phyloP scores from a whole-genome alignment of 2,329 filamentous ascomycete genomes.

The Penicillium sp. region DNA sequence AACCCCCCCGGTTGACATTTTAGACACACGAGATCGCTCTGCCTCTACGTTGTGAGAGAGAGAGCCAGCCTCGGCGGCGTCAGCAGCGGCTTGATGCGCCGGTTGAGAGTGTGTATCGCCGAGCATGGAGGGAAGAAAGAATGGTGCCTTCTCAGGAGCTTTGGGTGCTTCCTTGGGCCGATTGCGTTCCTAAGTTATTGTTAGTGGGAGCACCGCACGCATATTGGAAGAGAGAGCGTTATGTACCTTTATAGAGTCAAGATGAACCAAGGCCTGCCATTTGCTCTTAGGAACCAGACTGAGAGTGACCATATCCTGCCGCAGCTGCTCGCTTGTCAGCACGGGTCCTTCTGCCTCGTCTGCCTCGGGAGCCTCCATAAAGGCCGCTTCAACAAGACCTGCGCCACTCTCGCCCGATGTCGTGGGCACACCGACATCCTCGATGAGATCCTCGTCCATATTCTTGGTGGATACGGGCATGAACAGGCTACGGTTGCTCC shows the following conservation, averaged over 20 bases:
- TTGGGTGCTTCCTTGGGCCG: conserved; percentile 92
- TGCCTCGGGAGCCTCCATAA: conserved; percentile 56
- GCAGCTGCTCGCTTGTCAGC: conserved; percentile 71
- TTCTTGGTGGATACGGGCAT: conserved; percentile 83
- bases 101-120: conserved; percentile 25
- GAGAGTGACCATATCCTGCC: conserved; percentile 78
- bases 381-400: conserved; percentile 73
- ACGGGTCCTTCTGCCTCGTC: conserved; percentile 55
- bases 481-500: conserved; percentile 93
- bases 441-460: conserved; percentile 75
- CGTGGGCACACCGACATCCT: conserved; percentile 66
- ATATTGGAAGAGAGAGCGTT: neutral
- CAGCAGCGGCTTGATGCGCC: conserved; percentile 20
- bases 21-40: conserved; percentile 67
- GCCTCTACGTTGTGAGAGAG: conserved; percentile 39
- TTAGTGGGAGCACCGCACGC: neutral
- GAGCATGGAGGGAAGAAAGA: conserved; percentile 70
- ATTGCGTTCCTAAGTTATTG: conserved; percentile 68
- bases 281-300: conserved; percentile 85
- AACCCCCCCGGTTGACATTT: conserved; percentile 55
- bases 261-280: conserved; percentile 92
- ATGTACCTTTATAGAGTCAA: conserved; percentile 73
- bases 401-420: conserved; percentile 79
- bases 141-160: conserved; percentile 88
- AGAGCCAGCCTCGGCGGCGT: conserved; percentile 29